Evolutionary conservation across 1,139 yeast species (phyloP), one percentile per base, ranked within the genome.

Genomic region (Diutina sp.): DNA sequence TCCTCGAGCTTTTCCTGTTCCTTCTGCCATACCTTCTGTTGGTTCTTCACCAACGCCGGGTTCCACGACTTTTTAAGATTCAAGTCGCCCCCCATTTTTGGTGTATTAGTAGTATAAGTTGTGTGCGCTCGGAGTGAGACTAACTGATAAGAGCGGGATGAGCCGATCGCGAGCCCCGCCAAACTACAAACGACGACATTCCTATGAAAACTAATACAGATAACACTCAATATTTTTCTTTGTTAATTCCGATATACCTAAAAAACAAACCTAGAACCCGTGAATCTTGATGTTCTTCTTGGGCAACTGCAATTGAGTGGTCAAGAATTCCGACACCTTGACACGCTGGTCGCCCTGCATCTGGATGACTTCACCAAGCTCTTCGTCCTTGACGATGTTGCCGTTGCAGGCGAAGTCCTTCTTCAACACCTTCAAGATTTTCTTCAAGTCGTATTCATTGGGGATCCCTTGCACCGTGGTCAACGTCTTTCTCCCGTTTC

Each of bases 401-500:
- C 99, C 99, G 76, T 93, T 93, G 78, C 98, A 93, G 65, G 98
- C 99, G 72, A 93, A 93, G 72, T 93, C 98, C 76, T 93, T 93
- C 83, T 93, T 93, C 70, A 93, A 80, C 60, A 90, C 96, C 74
- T 90, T 90, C 68, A 93, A 80, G 68, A 93, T 90, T 69, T 93
- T 89, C 79, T 93, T 93, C 72, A 88, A 79, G 72, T 93, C 99
- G 76, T 90, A 93, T 73, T 93, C 98, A 64, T 77, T 83, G 64
- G 99, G 98, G 60, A 93, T 83, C 69, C 99, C 99, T 78, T 93
- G 98, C 61, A 93, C 98, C 51, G 99, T 93, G 64, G 99, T 93
- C 73, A 93, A 84, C 63, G 99, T 93, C 78, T 93, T 93, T 79
- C 99, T 91, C 73, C 99, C 99, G 80, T 93, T 93, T 83, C 99